Evolutionary conservation across 2,329 filamentous ascomycete species (phyloP).

Genomic region (Cladophialophora psammophila): DNA sequence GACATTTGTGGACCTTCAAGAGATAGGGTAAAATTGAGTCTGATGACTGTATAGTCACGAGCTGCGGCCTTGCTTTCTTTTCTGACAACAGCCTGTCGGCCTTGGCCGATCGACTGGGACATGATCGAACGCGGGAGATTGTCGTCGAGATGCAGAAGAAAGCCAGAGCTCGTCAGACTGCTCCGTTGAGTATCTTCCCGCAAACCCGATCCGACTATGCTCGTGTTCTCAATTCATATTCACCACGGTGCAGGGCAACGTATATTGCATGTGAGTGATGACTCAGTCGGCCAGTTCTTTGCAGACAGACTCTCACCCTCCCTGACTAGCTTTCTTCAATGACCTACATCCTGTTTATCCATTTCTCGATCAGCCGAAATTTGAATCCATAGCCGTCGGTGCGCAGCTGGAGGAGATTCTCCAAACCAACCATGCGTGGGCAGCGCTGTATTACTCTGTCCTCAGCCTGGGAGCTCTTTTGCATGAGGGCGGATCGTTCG

Average conservation of each 20-base stretch:
- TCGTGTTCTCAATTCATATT: slow-evolving; percentile 27
- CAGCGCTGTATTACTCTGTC: slow-evolving; percentile 49
- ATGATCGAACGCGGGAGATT: slow-evolving; percentile 40
- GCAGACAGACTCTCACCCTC: neutral
- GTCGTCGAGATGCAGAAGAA: slow-evolving; percentile 36
- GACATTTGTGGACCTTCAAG: slow-evolving; percentile 18
- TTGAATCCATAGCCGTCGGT: slow-evolving; percentile 46
- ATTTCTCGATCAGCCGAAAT: slow-evolving; percentile 49
- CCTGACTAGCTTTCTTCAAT: slow-evolving; percentile 50
- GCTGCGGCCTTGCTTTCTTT: slow-evolving; percentile 47
- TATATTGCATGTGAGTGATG: slow-evolving; percentile 33
- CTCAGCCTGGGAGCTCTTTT: slow-evolving; percentile 52
- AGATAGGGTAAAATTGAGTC: slow-evolving; percentile 41
- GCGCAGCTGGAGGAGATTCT: slow-evolving; percentile 42
- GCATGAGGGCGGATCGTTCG: slow-evolving; percentile 48
- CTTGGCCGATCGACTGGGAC: slow-evolving; percentile 42
- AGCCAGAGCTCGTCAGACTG: neutral
- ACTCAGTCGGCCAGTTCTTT: slow-evolving; percentile 13
- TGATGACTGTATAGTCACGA: slow-evolving; percentile 45
- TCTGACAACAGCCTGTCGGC: slow-evolving; percentile 45
- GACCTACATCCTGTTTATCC: slow-evolving; percentile 51
- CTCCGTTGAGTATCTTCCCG: slow-evolving; percentile 28
- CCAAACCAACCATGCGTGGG: slow-evolving; percentile 45
- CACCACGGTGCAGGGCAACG: slow-evolving; percentile 23
- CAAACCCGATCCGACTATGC: slow-evolving; percentile 36